Evolutionary conservation across 192 early-diverging fungal genomes (phyloP).

Genomic region (Haplosporangium gracile): DNA sequence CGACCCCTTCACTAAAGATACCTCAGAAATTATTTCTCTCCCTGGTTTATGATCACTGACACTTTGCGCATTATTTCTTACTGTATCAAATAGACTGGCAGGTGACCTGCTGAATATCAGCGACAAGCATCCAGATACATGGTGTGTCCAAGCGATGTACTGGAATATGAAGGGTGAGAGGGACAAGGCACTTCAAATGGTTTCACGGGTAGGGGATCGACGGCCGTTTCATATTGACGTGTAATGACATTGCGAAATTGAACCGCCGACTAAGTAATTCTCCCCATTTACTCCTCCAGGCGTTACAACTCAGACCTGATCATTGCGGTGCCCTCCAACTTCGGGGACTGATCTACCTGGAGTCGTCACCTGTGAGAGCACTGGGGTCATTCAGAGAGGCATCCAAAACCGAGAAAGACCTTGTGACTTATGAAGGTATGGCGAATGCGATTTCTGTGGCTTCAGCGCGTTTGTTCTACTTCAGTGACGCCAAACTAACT

Average conservation of each 20-base stretch:
- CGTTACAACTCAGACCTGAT: conserved; percentile 15
- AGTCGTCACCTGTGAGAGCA: conserved; percentile 16
- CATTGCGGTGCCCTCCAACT: conserved; percentile 40
- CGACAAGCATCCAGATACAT: conserved; percentile 32
- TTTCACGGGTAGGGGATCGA: conserved; percentile 12
- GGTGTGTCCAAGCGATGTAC: conserved; percentile 33
- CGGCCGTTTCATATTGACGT: not conserved
- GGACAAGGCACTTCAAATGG: conserved; percentile 28
- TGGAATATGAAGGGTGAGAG: conserved; percentile 21
- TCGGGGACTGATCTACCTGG: conserved; percentile 14
- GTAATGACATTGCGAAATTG: not conserved
- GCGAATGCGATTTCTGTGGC: not conserved
- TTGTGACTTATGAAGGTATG: conserved; percentile 35
- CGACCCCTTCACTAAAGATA: not conserved
- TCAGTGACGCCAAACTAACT: not conserved
- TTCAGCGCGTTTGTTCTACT: too few relatives aligned
- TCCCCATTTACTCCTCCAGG: not conserved
- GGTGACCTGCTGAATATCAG: conserved; percentile 18
- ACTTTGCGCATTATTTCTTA: not conserved
- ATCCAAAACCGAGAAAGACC: conserved; percentile 18
- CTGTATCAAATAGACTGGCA: conserved; percentile 15
- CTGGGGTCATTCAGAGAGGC: conserved; percentile 26
- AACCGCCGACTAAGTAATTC: not conserved
- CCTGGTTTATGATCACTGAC: too few relatives aligned
- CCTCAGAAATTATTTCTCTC: not conserved